phyloP scores from a whole-genome alignment of 208 protist genomes.

The Trypanosoma avium region DNA sequence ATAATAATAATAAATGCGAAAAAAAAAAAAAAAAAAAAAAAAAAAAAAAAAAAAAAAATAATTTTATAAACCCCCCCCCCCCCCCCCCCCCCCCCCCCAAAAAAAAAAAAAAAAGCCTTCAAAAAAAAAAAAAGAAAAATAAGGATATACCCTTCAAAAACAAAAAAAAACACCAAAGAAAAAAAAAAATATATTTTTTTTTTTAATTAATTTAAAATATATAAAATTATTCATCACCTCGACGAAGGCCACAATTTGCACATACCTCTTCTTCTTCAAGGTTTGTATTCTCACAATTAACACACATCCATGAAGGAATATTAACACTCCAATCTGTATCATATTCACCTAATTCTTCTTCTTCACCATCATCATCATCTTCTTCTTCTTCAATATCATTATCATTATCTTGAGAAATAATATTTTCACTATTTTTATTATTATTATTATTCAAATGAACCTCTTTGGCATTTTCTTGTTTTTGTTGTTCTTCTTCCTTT shows the following conservation, averaged over 20 bases:
- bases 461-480: background rate
- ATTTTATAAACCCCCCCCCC: too few species aligned
- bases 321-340: background rate
- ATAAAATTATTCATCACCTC: slow-evolving; percentile 11
- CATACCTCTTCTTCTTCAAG: slow-evolving; percentile 30
- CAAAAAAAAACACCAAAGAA: too few species aligned
- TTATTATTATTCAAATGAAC: background rate
- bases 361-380: background rate
- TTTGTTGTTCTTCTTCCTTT: background rate
- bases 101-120: slow-evolving; percentile 16
- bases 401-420: background rate
- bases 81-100: too few species aligned
- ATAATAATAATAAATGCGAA: too few species aligned
- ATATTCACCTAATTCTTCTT: background rate
- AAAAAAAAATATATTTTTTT: too few species aligned
- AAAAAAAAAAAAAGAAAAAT: slow-evolving; percentile 3
- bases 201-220: background rate
- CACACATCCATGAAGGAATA: slow-evolving; percentile 31
- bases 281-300: slow-evolving; percentile 30
- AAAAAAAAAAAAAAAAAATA: slow-evolving; percentile 12
- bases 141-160: too few species aligned
- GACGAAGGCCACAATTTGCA: slow-evolving; percentile 23
- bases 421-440: background rate
- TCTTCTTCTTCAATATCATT: slow-evolving; percentile 5
- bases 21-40: background rate